Evolutionary conservation across 1,139 yeast species (phyloP), one percentile per base, ranked within the genome.

Genomic region (Komagataea norvegica): DNA sequence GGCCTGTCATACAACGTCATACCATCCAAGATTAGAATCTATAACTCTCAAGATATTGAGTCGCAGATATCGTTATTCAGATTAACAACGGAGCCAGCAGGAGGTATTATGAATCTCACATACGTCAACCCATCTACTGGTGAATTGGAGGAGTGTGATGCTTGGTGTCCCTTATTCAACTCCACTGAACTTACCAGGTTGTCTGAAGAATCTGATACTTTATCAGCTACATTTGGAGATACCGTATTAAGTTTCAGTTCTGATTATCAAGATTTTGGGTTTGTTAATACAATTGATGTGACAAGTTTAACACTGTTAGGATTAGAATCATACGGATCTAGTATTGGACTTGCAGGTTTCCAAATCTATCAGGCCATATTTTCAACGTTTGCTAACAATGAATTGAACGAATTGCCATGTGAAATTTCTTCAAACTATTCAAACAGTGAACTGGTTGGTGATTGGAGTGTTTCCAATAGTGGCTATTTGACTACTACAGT

Each of bases 101-200:
- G 81, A 49, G 89, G 97, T 49, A 89, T 89, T 46, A 84, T 91
- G 95, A 91, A 91, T 56, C 62, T 91, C 48, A 79, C 95, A 0
- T 91, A 87, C 54, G 65, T 83, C 25, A 93, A 89, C 55, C 94
- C 95, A 3, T 49, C 58, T 2, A 71, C 87, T 2, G 77, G 81
- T 39, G 64, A 66, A 21, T 36, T 75, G 7, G 55, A 64, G 5
- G 64, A 61, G 47, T 91, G 98, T 67, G 96, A 88, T 58, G 94
- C 96, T 1, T 82, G 76, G 72, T 91, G 98, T 59, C 94, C 96
- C 0, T 60, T 83, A 28, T 52, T 60, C 5, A 59, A 64, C 17
- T 53, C 60, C 8, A 42, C 67, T 0, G 56, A 64, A 1, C 59
- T 61, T 13, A 3, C 34, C 3, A 28, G 7, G 10, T 11, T 27